These are phyloP conservation scores for Penicillium coprophilum DNA, from an alignment of 495 filamentous ascomycete species.

Conservation along the genomic window DNA sequence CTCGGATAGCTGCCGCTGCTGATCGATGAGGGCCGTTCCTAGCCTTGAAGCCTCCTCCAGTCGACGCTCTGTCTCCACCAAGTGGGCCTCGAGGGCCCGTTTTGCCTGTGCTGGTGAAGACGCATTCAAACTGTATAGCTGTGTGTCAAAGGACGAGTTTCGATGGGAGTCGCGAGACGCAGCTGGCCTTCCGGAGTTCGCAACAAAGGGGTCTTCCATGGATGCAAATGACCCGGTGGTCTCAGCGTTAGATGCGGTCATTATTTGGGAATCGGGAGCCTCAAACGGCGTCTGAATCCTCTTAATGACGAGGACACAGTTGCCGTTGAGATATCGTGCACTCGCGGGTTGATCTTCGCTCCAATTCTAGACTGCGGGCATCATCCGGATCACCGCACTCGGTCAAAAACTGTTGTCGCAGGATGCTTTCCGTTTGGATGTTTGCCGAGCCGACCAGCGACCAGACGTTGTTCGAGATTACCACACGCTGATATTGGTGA, in stretches of 20 bases:
- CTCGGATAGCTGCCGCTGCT: constrained; percentile 76
- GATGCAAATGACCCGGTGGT: constrained; percentile 27
- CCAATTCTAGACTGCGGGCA: constrained; percentile 35
- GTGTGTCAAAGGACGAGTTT: constrained; percentile 74
- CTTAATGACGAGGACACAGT: constrained; percentile 27
- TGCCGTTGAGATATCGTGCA: constrained; percentile 24
- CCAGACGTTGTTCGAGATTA: constrained; percentile 17
- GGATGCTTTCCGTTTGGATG: constrained; percentile 2
- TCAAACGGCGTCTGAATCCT: constrained; percentile 29
- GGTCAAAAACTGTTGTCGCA: constrained; percentile 10
- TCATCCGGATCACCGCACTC: constrained; percentile 28
- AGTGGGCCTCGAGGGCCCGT: constrained; percentile 83
- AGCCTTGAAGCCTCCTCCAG: constrained; percentile 88
- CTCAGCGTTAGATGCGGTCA: constrained; percentile 21
- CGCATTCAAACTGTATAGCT: constrained; percentile 73
- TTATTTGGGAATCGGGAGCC: constrained; percentile 16
- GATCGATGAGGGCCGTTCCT: constrained; percentile 80
- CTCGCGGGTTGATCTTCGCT: constrained; percentile 26
- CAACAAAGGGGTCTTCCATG: constrained; percentile 58
- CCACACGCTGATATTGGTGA: constrained; percentile 14
- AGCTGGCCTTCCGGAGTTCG: constrained; percentile 34
- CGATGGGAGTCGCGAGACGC: constrained; percentile 59
- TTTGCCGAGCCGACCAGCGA: constrained; percentile 41
- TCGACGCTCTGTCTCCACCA: constrained; percentile 84
- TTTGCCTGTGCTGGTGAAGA: constrained; percentile 82